Base-by-base conservation (phyloP, 495 filamentous ascomycete species). In the Cercophora sp. region DNA sequence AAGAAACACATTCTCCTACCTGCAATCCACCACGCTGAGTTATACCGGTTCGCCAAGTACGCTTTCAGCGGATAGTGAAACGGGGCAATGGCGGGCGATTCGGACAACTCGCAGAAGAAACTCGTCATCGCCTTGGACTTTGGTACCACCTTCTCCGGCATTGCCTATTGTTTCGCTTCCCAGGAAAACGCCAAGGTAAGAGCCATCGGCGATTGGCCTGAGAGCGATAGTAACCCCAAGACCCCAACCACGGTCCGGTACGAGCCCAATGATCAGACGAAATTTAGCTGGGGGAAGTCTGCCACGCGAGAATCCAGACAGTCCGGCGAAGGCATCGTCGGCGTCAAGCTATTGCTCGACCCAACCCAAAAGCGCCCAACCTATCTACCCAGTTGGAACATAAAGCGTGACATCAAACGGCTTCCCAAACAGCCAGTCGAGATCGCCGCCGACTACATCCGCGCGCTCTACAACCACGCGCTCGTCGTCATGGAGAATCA, bases 271-370 rank as follows among this genome's bases (percentile, higher is more conserved):
- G 36, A 20, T 10, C 2, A 3, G 2, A 22, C 22, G 4, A 25
- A 31, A 8, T 43, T 51, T 19, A 23, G 11, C 8, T 51, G 48
- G 48, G 48, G 48, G 5, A 37, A 23, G 0, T 41, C 36, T 2
- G 48, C 43, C 9, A 15, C 31, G 18, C 18, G 19, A n/a, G n/a
- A n/a, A n/a, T n/a, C n/a, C n/a, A n/a, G n/a, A n/a, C n/a, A n/a
- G 9, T n/a, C n/a, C 4, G 6, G 23, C 23, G 35, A 31, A 4
- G 19, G 20, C 4, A 22, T 41, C 23, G 5, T 56, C 48, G 60
- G 60, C 1, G 39, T 69, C 4, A 71, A 71, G 53, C 46, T 69
- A 13, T 54, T 71, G 9, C 62, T 71, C n/a, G 66, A 69, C 47
- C 68, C 66, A 8, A 40, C 51, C 8, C 68, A 71, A 32, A 32